Conservation (phyloP, 2,329 filamentous ascomycete genomes). For the Dryadomyces quercus-mongolicae region DNA sequence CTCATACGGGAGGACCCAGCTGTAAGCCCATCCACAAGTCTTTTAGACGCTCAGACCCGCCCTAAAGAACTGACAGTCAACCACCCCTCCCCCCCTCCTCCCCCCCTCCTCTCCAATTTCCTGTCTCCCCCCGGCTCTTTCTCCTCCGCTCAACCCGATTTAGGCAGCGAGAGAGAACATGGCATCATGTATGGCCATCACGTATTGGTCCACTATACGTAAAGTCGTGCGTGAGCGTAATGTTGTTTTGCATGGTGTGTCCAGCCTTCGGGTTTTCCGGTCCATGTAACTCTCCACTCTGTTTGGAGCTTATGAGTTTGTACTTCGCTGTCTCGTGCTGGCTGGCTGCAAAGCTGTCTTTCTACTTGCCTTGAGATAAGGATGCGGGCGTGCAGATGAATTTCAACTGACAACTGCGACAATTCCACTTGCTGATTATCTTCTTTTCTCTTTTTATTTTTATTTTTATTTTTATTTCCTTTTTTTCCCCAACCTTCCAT, state of each 20-base stretch:
- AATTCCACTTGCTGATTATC: background rate
- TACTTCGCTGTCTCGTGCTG: background rate
- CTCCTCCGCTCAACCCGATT: background rate
- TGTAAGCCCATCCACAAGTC: background rate
- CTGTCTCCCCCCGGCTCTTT: background rate
- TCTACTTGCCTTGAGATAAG: background rate
- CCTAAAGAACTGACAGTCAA: background rate
- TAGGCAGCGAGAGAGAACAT: background rate
- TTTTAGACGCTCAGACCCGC: background rate
- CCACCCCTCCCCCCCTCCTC: no score
- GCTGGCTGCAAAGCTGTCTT: background rate
- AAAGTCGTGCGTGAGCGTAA: background rate
- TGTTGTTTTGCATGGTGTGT: slow-evolving; percentile 1
- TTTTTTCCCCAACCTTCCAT: no score
- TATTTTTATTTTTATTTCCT: background rate
- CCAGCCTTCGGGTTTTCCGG: background rate
- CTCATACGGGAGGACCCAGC: background rate
- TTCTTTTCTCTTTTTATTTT: background rate
- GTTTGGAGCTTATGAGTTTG: background rate
- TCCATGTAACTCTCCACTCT: background rate
- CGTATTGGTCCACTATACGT: background rate
- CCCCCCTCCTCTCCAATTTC: background rate
- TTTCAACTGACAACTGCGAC: background rate
- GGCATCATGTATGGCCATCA: background rate
- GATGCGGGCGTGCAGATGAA: background rate